A percentile compares a stretch with the other conserved stretches of the same genome.
phyloP scores from a whole-genome alignment of 768 basidiomycete species.

The Sarcomyxa edulis region DNA sequence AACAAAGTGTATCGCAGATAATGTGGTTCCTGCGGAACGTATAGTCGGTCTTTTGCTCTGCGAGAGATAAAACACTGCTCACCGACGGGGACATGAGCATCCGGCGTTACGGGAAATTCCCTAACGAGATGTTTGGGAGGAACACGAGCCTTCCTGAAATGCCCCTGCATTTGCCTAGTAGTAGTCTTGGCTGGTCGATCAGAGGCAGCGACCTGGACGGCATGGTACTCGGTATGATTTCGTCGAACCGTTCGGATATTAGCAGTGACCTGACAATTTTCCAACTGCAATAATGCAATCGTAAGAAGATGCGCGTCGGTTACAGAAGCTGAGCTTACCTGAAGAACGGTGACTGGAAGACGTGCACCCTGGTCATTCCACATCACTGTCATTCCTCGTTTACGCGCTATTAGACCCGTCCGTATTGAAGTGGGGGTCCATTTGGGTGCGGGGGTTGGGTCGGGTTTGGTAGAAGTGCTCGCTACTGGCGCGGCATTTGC shows the following conservation, averaged over 20 bases:
- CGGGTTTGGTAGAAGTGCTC: constrained; percentile 21
- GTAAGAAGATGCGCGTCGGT: constrained; percentile 10
- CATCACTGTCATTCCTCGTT: constrained; percentile 92
- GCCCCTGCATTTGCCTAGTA: constrained; percentile 79
- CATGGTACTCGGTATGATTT: constrained; percentile 75
- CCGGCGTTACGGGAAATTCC: constrained; percentile 84
- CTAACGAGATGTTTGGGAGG: constrained; percentile 78
- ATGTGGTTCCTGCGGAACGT: constrained; percentile 62
- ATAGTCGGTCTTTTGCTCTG: background rate
- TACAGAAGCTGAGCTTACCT: constrained; percentile 46
- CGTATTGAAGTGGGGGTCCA: constrained; percentile 86
- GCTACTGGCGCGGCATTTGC: constrained; percentile 24
- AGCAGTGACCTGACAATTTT: constrained; percentile 86
- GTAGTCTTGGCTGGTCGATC: constrained; percentile 69
- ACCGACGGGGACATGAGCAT: constrained; percentile 91
- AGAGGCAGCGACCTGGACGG: constrained; percentile 89
- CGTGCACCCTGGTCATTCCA: constrained; percentile 89
- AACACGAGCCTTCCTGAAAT: constrained; percentile 81
- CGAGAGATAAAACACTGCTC: constrained; percentile 23
- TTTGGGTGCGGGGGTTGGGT: constrained; percentile 34
- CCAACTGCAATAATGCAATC: constrained; percentile 49
- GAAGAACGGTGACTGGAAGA: constrained; percentile 89
- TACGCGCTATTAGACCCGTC: constrained; percentile 90
- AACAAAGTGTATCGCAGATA: constrained; percentile 93
- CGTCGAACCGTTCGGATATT: constrained; percentile 62